Evolutionary conservation across 345 rosid species (phyloP).

Genomic region (Anacardium occidentale): DNA sequence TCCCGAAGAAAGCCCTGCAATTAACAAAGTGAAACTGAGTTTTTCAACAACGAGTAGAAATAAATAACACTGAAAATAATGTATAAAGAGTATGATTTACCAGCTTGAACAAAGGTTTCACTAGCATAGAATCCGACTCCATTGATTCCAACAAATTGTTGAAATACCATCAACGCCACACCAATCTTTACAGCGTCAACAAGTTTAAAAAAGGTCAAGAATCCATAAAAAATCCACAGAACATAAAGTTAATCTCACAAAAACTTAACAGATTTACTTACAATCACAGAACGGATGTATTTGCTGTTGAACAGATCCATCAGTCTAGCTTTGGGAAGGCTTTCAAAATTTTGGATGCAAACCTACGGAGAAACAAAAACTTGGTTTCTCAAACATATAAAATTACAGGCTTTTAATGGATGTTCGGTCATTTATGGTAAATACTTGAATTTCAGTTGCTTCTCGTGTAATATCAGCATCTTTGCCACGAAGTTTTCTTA

Average conservation of each 20-base stretch:
- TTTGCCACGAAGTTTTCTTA: constrained; percentile 66
- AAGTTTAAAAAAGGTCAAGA: constrained; percentile 6
- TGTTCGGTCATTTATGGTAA: constrained; percentile 1
- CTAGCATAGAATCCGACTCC: constrained; percentile 86
- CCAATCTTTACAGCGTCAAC: constrained; percentile 54
- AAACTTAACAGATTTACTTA: constrained; percentile 34
- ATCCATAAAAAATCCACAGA: neutral
- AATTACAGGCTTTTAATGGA: constrained; percentile 11
- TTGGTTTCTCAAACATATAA: constrained; percentile 7
- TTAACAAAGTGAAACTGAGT: neutral
- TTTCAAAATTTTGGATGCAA: constrained; percentile 48
- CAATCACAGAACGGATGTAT: constrained; percentile 61
- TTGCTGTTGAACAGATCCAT: constrained; percentile 59
- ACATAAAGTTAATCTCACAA: neutral
- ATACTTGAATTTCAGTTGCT: constrained; percentile 74
- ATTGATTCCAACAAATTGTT: constrained; percentile 81
- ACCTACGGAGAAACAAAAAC: constrained; percentile 33
- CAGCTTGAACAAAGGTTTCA: constrained; percentile 78
- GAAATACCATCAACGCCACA: constrained; percentile 80
- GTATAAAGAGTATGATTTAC: constrained; percentile 33
- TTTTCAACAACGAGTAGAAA: neutral
- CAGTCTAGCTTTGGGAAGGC: constrained; percentile 64
- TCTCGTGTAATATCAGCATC: constrained; percentile 61
- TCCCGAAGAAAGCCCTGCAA: constrained; percentile 70
- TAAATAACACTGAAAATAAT: neutral